These are phyloP conservation scores for Eragrostis tef DNA, from an alignment of 202 grass and related monocot species.

Conservation along the genomic window DNA sequence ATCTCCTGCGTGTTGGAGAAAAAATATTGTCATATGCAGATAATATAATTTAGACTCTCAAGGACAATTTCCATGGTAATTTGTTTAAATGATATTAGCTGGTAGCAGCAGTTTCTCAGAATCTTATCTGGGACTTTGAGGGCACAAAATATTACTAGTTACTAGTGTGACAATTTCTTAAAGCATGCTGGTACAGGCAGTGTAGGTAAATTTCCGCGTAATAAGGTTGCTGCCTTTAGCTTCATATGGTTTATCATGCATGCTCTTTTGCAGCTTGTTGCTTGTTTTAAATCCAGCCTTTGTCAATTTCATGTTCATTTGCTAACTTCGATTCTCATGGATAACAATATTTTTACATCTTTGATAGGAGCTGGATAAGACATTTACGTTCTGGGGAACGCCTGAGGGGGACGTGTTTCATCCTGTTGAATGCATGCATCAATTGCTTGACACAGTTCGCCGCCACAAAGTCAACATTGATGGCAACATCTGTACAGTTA, in stretches of 20 bases:
- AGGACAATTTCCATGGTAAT: constrained; percentile 19
- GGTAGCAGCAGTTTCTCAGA: constrained; percentile 9
- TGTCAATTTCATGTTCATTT: constrained; percentile 9
- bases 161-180: background rate
- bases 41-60: constrained; percentile 6
- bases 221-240: background rate
- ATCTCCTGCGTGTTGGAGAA: too few relatives aligned
- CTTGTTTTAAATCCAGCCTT: constrained; percentile 16
- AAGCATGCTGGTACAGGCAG: background rate
- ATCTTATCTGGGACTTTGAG: constrained; percentile 10
- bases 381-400: constrained; percentile 87
- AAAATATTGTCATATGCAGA: constrained; percentile 20
- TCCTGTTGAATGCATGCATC: constrained; percentile 93
- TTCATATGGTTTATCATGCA: constrained; percentile 7
- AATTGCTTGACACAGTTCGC: constrained; percentile 84
- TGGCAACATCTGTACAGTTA: constrained; percentile 94
- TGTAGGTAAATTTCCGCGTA: background rate
- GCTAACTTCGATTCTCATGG: background rate
- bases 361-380: constrained; percentile 77
- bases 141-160: constrained; percentile 25
- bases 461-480: constrained; percentile 93
- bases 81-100: constrained; percentile 19
- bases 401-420: constrained; percentile 79
- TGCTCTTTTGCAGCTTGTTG: constrained; percentile 5
- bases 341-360: constrained; percentile 30